phyloP scores from a whole-genome alignment of 208 protist genomes.

The Chromosphaera perkinsii region DNA sequence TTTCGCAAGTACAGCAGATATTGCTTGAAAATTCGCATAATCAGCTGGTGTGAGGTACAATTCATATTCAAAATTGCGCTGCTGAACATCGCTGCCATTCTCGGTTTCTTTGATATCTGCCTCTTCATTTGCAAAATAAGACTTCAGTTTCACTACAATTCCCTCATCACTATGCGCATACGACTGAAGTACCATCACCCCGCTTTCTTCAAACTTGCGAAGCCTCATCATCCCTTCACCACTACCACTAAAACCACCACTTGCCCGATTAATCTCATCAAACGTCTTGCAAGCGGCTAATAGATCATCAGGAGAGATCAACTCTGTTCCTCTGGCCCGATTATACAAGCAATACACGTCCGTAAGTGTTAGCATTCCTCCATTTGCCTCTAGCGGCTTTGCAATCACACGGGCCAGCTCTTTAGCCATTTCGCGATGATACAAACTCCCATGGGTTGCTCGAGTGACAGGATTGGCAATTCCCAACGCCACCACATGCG shows the following conservation, averaged over 20 bases:
- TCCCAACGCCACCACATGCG: not conserved
- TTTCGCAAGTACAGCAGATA: not conserved
- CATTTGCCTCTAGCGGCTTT: not conserved
- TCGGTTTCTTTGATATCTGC: no score
- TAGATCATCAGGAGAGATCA: constrained; percentile 10
- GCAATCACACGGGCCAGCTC: not conserved
- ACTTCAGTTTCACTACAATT: not conserved
- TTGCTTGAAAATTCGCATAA: not conserved
- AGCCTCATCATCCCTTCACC: not conserved
- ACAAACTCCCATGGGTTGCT: not conserved
- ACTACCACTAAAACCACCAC: no score
- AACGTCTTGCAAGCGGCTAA: not conserved
- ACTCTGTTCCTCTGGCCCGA: not conserved
- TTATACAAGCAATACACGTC: constrained; percentile 18
- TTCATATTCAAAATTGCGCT: no score
- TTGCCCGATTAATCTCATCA: not conserved
- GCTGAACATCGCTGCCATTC: no score
- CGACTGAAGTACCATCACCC: not conserved
- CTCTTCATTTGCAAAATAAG: not conserved
- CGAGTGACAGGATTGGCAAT: not conserved
- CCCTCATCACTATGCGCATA: not conserved
- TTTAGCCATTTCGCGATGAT: not conserved
- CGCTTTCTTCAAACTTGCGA: not conserved
- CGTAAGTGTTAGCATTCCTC: not conserved
- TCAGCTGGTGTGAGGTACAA: not conserved